Percentiles rank a stretch among this genome's conserved stretches.
Evolutionary conservation across 2,329 filamentous ascomycete genomes (phyloP).

Genomic region (Simplicillium sp.): DNA sequence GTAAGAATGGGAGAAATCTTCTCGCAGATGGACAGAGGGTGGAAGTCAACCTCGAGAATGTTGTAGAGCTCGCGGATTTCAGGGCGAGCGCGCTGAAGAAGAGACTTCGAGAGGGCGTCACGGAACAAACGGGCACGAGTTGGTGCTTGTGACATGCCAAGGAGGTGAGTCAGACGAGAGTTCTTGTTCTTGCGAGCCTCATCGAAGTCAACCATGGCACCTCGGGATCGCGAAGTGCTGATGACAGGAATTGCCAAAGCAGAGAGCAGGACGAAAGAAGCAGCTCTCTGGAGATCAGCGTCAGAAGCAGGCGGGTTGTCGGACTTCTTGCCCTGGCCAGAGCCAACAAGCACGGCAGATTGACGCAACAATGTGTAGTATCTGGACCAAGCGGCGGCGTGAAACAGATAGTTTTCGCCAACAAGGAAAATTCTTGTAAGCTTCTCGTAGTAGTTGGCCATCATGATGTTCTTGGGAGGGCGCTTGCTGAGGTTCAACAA

Average conservation of each 20-base stretch:
- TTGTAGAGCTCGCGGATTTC: conserved; percentile 98
- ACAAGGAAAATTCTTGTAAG: conserved; percentile 97
- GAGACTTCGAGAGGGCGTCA: conserved; percentile 88
- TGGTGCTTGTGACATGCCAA: conserved; percentile 85
- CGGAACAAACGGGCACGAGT: conserved; percentile 89
- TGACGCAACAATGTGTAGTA: conserved; percentile 96
- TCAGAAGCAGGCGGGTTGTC: conserved; percentile 89
- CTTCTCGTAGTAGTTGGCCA: conserved; percentile 99
- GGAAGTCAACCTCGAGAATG: conserved; percentile 98
- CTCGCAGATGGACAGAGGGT: conserved; percentile 95
- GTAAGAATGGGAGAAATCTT: conserved; percentile 95
- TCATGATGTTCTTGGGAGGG: conserved; percentile 97
- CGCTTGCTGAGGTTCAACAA: conserved; percentile 96
- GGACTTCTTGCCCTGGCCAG: conserved; percentile 82
- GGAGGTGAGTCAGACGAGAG: conserved; percentile 86
- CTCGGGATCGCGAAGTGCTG: conserved; percentile 92
- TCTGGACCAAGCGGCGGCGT: conserved; percentile 92
- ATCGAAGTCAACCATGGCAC: conserved; percentile 92
- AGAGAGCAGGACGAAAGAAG: conserved; percentile 90
- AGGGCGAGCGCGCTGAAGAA: conserved; percentile 83
- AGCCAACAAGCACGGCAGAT: conserved; percentile 72
- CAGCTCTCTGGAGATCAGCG: conserved; percentile 84
- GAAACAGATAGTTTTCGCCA: conserved; percentile 98
- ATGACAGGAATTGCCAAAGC: conserved; percentile 98
- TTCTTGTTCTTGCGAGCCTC: conserved; percentile 99